Conservation (phyloP, 2,329 filamentous ascomycete species). For the Tothia fuscella region DNA sequence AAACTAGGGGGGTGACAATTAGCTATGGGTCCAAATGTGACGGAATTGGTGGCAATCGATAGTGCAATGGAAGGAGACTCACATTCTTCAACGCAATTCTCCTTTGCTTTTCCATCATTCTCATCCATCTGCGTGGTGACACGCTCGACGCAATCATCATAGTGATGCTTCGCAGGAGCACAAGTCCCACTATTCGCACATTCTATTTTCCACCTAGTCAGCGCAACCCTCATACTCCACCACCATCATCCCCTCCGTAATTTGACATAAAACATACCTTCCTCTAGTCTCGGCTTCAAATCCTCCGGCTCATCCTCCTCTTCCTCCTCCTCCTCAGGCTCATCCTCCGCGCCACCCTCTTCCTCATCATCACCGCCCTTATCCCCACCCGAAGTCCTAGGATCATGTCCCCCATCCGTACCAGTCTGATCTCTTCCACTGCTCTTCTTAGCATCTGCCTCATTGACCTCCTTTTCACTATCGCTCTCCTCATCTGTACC, state of each 20-base stretch:
- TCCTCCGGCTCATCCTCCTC: constrained; percentile 75
- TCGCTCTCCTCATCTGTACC: constrained; percentile 32
- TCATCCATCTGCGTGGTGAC: constrained; percentile 61
- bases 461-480: constrained; percentile 31
- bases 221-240: constrained; percentile 7
- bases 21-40: constrained; percentile 11
- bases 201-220: constrained; percentile 43
- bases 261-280: constrained; percentile 52
- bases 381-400: constrained; percentile 45
- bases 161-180: constrained; percentile 88
- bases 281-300: constrained; percentile 76
- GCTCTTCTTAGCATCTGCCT: constrained; percentile 27
- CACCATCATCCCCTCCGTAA: not conserved
- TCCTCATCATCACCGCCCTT: constrained; percentile 43
- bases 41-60: not conserved
- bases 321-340: constrained; percentile 69
- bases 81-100: constrained; percentile 99
- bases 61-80: constrained; percentile 37
- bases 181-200: constrained; percentile 82
- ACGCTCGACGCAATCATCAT: constrained; percentile 93
- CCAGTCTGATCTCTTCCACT: constrained; percentile 28
- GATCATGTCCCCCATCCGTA: constrained; percentile 25
- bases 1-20: constrained; percentile 48
- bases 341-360: constrained; percentile 51
- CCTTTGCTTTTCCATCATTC: constrained; percentile 59